Conservation (phyloP, 768 basidiomycete species). For the Butyriboletus loyo region DNA sequence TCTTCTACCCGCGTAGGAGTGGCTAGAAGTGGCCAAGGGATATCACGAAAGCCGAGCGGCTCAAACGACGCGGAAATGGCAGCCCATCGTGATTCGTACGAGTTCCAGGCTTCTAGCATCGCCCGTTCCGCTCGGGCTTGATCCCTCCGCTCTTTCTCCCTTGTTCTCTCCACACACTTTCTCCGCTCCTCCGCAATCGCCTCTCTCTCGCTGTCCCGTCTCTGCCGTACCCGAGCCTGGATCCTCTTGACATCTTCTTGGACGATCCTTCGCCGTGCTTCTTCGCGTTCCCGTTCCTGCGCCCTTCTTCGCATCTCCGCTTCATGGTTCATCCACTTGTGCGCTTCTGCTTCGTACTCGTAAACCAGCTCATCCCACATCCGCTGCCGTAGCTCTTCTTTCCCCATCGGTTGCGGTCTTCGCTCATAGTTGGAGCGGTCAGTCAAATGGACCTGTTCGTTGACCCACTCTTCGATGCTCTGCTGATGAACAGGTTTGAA, state of each 20-base stretch:
- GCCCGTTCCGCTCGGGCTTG: conserved; percentile 42
- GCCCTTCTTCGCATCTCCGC: conserved; percentile 44
- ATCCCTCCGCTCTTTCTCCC: conserved; percentile 45
- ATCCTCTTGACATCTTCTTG: conserved; percentile 56
- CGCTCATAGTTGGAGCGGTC: conserved; percentile 29
- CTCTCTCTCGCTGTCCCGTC: conserved; percentile 48
- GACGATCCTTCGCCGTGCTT: conserved; percentile 42
- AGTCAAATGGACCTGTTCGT: conserved; percentile 45
- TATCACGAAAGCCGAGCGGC: conserved; percentile 52
- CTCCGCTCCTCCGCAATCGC: conserved; percentile 48
- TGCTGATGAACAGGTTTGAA: conserved; percentile 41
- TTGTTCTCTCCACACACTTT: conserved; percentile 30
- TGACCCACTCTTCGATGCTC: conserved; percentile 65
- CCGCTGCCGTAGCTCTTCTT: conserved; percentile 35
- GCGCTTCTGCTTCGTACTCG: conserved; percentile 48
- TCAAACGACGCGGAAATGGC: conserved; percentile 44
- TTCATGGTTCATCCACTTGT: conserved; percentile 52
- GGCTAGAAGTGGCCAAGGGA: conserved; percentile 68
- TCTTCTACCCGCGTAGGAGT: conserved; percentile 44
- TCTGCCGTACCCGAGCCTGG: conserved; percentile 49
- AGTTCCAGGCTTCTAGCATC: conserved; percentile 54
- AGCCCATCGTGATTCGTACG: conserved; percentile 68
- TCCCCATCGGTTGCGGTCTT: conserved; percentile 24
- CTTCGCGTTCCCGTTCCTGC: conserved; percentile 42
- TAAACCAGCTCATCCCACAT: conserved; percentile 54